phyloP scores from a whole-genome alignment of 2,329 filamentous ascomycete genomes.

The Stagonosporopsis tanaceti region DNA sequence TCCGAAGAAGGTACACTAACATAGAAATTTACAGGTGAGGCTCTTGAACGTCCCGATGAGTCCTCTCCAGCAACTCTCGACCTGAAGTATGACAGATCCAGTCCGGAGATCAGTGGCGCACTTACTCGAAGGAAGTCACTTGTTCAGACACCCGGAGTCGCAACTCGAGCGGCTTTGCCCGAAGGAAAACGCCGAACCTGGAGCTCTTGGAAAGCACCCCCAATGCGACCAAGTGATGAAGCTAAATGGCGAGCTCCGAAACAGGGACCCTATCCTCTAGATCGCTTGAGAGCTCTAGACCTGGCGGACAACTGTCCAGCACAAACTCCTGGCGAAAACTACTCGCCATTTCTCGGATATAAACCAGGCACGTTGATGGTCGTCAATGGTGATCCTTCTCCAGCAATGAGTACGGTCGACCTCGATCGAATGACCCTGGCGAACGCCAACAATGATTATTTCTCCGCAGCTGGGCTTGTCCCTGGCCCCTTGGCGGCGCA shows the following conservation, averaged over 20 bases:
- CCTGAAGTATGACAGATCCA: conserved; percentile 16
- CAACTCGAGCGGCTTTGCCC: conserved; percentile 43
- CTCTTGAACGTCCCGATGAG: conserved; percentile 34
- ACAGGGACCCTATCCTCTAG: conserved; percentile 31
- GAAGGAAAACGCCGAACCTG: conserved; percentile 48
- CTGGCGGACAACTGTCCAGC: conserved; percentile 39
- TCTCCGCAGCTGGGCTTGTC: conserved; percentile 29
- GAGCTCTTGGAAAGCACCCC: conserved; percentile 42
- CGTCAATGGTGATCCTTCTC: conserved; percentile 58
- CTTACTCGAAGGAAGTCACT: conserved; percentile 52
- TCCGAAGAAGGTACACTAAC: conserved; percentile 17
- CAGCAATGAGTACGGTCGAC: conserved; percentile 49
- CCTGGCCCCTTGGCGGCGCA: conserved; percentile 35
- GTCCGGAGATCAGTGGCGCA: conserved; percentile 29
- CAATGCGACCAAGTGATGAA: conserved; percentile 36
- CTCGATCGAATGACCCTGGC: conserved; percentile 1
- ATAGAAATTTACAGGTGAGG: conserved; percentile 33
- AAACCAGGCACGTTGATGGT: conserved; percentile 55
- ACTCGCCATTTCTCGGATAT: conserved; percentile 52
- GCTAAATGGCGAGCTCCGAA: conserved; percentile 39
- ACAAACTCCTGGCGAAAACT: conserved; percentile 54
- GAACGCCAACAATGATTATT: conserved; percentile 35
- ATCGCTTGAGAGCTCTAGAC: conserved; percentile 31
- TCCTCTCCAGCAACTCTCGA: conserved; percentile 17
- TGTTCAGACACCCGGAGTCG: conserved; percentile 50